These are phyloP conservation scores for Podospora appendiculata DNA, from an alignment of 495 filamentous ascomycete genomes.

Conservation along the genomic window DNA sequence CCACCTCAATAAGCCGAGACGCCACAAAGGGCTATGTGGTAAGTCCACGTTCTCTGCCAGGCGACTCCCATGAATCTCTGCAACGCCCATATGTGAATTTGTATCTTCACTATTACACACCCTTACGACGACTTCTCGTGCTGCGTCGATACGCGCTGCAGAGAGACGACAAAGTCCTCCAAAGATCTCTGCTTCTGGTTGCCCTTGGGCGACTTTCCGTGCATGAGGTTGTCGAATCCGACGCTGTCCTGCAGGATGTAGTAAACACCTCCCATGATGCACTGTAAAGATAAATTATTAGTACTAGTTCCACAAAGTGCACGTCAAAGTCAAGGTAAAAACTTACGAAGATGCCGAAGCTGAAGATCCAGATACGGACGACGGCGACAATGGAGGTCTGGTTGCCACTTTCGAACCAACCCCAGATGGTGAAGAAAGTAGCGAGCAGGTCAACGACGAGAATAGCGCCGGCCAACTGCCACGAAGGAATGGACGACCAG, in stretches of 20 bases:
- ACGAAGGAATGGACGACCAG: constrained; percentile 78
- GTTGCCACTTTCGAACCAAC: constrained; percentile 58
- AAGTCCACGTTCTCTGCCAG: constrained; percentile 9
- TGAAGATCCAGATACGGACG: constrained; percentile 83
- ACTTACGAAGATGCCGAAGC: constrained; percentile 64
- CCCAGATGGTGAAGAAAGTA: constrained; percentile 76
- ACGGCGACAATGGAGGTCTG: constrained; percentile 69
- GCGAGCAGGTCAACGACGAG: constrained; percentile 73
- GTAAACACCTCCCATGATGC: constrained; percentile 51
- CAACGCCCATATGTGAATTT: neutral
- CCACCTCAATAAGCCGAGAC: constrained; percentile 13
- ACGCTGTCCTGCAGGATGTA: constrained; percentile 68
- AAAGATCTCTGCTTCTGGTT: constrained; percentile 65
- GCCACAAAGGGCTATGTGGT: constrained; percentile 12
- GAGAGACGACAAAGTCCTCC: constrained; percentile 80
- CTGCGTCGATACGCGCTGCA: constrained; percentile 78
- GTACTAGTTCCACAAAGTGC: neutral
- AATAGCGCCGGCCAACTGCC: constrained; percentile 70
- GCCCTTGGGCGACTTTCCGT: constrained; percentile 73
- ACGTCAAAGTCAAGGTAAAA: constrained; percentile 52
- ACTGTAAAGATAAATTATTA: neutral
- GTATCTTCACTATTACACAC: constrained; percentile 9
- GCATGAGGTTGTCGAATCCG: constrained; percentile 86
- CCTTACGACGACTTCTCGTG: constrained; percentile 68
- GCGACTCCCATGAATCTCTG: constrained; percentile 5